A percentile compares a stretch with the other conserved stretches of the same genome.
Conservation (phyloP, 768 basidiomycete genomes). For the Pulveroboletus ravenelii region DNA sequence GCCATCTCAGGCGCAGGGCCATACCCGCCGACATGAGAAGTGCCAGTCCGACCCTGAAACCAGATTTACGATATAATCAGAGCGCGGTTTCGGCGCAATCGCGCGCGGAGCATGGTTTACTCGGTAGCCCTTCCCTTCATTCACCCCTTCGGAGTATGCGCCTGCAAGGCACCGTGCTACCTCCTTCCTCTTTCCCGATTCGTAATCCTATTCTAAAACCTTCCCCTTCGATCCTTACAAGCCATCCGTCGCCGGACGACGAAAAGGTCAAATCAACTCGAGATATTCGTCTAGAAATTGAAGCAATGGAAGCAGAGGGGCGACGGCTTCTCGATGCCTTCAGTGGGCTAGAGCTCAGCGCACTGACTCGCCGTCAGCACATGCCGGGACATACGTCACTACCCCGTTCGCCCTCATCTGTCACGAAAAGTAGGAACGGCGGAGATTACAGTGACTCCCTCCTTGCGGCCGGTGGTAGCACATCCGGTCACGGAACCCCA, state of each 20-base stretch:
- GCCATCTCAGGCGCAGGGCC: slow-evolving; percentile 41
- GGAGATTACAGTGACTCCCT: slow-evolving; percentile 26
- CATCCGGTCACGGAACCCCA: slow-evolving; percentile 30
- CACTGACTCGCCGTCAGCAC: slow-evolving; percentile 43
- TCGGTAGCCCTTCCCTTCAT: slow-evolving; percentile 31
- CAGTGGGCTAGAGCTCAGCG: slow-evolving; percentile 69
- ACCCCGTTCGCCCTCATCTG: slow-evolving; percentile 30
- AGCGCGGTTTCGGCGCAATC: slow-evolving; percentile 44
- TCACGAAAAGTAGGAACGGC: slow-evolving; percentile 22
- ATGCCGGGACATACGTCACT: slow-evolving; percentile 16
- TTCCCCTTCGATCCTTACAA: slow-evolving; percentile 29
- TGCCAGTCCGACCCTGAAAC: slow-evolving; percentile 3
- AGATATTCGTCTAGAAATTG: slow-evolving; percentile 63
- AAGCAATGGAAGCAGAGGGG: slow-evolving; percentile 65
- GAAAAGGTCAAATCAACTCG: slow-evolving; percentile 54
- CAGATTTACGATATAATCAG: slow-evolving; percentile 38
- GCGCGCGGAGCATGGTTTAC: slow-evolving; percentile 23
- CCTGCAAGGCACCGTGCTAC: slow-evolving; percentile 38
- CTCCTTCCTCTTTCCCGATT: slow-evolving; percentile 53
- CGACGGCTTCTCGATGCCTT: slow-evolving; percentile 73
- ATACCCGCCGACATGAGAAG: slow-evolving; percentile 40
- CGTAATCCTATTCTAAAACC: slow-evolving; percentile 34
- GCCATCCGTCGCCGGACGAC: slow-evolving; percentile 45
- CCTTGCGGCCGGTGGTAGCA: slow-evolving; percentile 19
- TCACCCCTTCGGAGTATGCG: slow-evolving; percentile 44